Evolutionary conservation across 2,329 filamentous ascomycete species (phyloP), one percentile per base, ranked within the genome.

Genomic region (Graphilbum sp.): DNA sequence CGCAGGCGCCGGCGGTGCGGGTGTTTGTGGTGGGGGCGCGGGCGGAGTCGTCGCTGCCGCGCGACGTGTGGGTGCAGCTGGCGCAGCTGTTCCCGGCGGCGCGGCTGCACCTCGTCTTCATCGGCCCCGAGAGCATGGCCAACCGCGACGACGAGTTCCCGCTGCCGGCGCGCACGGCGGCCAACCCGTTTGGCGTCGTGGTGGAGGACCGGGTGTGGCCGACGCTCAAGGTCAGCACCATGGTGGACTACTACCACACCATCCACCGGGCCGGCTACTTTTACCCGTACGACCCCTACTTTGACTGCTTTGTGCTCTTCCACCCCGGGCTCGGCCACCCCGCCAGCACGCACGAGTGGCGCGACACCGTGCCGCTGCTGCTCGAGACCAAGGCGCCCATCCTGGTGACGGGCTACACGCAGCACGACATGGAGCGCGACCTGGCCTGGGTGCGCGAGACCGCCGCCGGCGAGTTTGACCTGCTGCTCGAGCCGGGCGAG

Each of bases 241-340:
- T 87, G 52, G 88, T 96, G 37, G 90, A 98, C 50, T 95, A 98
- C 62, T 98, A 92, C 63, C 88, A 98, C 59, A 96, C 84, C 3
- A 73, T 98, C 49, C 88, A 98, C 62, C 75, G 86, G 54, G 82
- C 88, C 0, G 80, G 85, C 35, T 72, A 87, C 54, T 98, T 96
- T 62, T 75, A 82, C 41, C 90, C 92, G 0, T 95, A 92, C 54
- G 90, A 98, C 54, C 90, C 90, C 1, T 98, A 98, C 62, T 94
- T 98, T 57, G 90, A 98, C 64, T 90, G 83, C 58, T 94, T 98
- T 54, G 77, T 98, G 51, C 71, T 95, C 37, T 98, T 96, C 67
- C 92, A 98, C 53, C 92, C 92, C 0, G 92, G 92, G 9, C 70
- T 98, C 16, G 92, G 90, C 12, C 90, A 98, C 56, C 87, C 92